Percentiles rank a stretch among this genome's conserved stretches.
These are phyloP conservation scores for Tuber calosporum DNA, from an alignment of 495 filamentous ascomycete species.

Conservation along the genomic window DNA sequence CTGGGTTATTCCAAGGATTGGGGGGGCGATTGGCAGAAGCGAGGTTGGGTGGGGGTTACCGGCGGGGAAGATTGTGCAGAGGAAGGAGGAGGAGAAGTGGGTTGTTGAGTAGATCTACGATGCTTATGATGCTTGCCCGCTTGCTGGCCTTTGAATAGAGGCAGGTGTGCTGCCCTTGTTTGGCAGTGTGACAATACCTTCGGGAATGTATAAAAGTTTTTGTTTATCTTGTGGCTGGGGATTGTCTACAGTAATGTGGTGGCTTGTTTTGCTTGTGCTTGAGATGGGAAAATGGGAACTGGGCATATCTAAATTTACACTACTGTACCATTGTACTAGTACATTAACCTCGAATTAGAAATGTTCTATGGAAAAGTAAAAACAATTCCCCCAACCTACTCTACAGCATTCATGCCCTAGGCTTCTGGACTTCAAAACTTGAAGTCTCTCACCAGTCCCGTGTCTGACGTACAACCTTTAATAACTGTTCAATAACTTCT, in stretches of 20 bases:
- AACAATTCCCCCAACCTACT: not conserved
- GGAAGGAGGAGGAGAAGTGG: constrained; percentile 67
- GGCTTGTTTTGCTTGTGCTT: not conserved
- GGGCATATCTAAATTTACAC: not conserved
- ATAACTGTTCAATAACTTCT: too few species aligned
- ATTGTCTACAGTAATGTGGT: not conserved
- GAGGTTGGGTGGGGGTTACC: constrained; percentile 76
- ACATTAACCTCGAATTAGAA: not conserved
- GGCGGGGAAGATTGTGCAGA: constrained; percentile 73
- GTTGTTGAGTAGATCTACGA: constrained; percentile 54
- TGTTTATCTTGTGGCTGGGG: not conserved
- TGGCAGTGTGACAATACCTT: not conserved
- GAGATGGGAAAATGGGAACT: not conserved
- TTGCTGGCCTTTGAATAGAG: not conserved
- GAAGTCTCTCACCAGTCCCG: not conserved
- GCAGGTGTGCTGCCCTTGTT: not conserved
- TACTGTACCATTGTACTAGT: not conserved
- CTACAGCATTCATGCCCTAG: not conserved
- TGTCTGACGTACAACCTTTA: not conserved
- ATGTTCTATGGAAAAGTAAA: not conserved
- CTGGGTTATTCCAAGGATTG: constrained; percentile 72
- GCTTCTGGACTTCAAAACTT: not conserved
- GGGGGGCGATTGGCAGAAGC: constrained; percentile 53
- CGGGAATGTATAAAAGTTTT: not conserved
- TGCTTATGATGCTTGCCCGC: not conserved